Conservation (phyloP, 148 eudicot genomes). For the Agrostemma githago region DNA sequence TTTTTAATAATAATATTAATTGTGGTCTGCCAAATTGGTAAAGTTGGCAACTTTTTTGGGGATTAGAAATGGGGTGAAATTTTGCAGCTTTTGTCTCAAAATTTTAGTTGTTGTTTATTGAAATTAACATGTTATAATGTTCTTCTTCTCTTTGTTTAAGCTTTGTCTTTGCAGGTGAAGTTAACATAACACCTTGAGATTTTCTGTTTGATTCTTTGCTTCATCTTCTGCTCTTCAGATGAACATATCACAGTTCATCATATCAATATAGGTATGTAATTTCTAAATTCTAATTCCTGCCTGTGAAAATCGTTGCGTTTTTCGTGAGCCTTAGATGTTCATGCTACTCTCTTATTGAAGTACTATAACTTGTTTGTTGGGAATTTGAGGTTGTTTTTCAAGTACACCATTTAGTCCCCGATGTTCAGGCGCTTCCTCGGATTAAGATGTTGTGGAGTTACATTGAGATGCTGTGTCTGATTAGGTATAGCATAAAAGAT, state of each 20-base stretch:
- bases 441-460: constrained; percentile 3
- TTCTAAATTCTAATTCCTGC: constrained; percentile 2
- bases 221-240: constrained; percentile 15
- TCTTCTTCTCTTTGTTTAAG: constrained; percentile 20
- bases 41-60: constrained; percentile 31
- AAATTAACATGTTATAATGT: constrained; percentile 15
- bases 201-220: not conserved
- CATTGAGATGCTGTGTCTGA: not conserved
- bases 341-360: not conserved
- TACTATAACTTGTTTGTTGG: not conserved
- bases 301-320: not conserved
- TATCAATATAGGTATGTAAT: constrained; percentile 19
- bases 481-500: not conserved
- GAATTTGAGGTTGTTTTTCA: not conserved
- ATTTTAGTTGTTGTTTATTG: constrained; percentile 9
- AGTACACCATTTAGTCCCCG: not conserved
- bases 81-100: constrained; percentile 19
- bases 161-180: constrained; percentile 17
- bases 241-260: constrained; percentile 24
- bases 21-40: constrained; percentile 16
- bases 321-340: not conserved
- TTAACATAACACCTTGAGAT: not conserved
- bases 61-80: constrained; percentile 24
- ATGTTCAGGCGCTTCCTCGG: not conserved
- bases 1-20: not conserved